Evolutionary conservation across 2,329 filamentous ascomycete genomes (phyloP).

Genomic region (Diaporthe vaccinii): DNA sequence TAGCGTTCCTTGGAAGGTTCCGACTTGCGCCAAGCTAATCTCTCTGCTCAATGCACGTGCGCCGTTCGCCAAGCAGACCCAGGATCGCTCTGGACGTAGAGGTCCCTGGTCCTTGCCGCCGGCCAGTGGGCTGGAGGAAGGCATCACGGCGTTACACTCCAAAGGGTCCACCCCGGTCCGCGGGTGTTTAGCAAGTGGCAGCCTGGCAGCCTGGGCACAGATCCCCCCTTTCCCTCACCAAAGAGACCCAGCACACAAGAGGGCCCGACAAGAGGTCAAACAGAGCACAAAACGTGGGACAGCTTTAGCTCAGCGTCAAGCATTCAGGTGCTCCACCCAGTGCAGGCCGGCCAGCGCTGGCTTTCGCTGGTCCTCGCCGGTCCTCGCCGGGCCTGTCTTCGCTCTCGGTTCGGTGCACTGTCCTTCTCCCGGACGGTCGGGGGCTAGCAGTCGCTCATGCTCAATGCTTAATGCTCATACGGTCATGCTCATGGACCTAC

Average conservation of each 20-base stretch:
- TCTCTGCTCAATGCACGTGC: constrained; percentile 21
- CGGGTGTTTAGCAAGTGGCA: constrained; percentile 23
- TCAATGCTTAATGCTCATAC: background rate
- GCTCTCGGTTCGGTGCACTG: constrained; percentile 11
- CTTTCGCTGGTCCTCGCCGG: constrained; percentile 1
- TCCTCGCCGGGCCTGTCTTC: background rate
- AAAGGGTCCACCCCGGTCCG: constrained; percentile 20
- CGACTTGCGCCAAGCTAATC: constrained; percentile 12
- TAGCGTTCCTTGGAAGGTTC: constrained; percentile 1
- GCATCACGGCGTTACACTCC: constrained; percentile 23
- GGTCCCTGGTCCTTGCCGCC: constrained; percentile 3
- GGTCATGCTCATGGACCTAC: background rate
- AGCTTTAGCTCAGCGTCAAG: constrained; percentile 26
- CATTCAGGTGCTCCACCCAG: background rate
- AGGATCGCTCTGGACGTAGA: constrained; percentile 2
- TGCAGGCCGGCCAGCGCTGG: background rate
- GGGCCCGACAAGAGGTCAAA: constrained; percentile 7
- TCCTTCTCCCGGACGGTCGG: background rate
- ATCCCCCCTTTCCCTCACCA: constrained; percentile 1
- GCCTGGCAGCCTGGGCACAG: constrained; percentile 27
- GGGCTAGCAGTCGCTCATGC: background rate
- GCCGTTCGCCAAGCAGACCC: background rate
- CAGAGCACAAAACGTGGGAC: constrained; percentile 4
- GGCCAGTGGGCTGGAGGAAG: constrained; percentile 8
- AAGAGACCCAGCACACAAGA: background rate